These are phyloP conservation scores for Dactylellina drechsleri DNA, from an alignment of 2,329 filamentous ascomycete genomes.

Conservation along the genomic window DNA sequence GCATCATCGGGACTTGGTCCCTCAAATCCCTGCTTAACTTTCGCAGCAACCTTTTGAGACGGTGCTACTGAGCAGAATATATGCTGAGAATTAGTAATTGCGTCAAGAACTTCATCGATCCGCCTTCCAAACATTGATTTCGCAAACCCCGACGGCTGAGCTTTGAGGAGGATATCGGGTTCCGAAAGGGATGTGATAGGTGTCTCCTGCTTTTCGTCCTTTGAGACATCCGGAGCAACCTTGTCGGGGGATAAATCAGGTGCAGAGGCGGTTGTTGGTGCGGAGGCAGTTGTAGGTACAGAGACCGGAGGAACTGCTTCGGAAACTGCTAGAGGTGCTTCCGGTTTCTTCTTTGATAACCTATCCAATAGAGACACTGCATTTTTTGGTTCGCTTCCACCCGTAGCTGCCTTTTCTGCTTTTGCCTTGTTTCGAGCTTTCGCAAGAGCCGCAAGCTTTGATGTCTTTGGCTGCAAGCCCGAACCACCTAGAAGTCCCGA, in stretches of 20 bases:
- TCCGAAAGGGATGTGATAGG: slow-evolving; percentile 13
- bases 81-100: slow-evolving; percentile 24
- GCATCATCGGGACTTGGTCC: slow-evolving; percentile 91
- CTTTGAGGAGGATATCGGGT: slow-evolving; percentile 33
- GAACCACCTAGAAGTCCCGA: slow-evolving; percentile 80
- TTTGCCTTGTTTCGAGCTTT: slow-evolving; percentile 83
- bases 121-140: slow-evolving; percentile 63
- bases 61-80: slow-evolving; percentile 61
- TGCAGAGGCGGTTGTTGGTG: neutral
- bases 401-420: slow-evolving; percentile 63
- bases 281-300: neutral
- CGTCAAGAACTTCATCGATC: slow-evolving; percentile 41
- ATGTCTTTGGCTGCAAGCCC: slow-evolving; percentile 73
- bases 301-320: neutral
- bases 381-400: slow-evolving; percentile 51
- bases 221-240: neutral
- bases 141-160: slow-evolving; percentile 62
- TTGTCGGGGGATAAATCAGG: slow-evolving; percentile 6
- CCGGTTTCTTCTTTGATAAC: slow-evolving; percentile 55
- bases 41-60: slow-evolving; percentile 61
- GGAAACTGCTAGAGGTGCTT: neutral
- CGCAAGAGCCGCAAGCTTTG: slow-evolving; percentile 89
- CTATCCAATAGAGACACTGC: slow-evolving; percentile 58
- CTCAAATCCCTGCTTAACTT: slow-evolving; percentile 74
- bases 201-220: slow-evolving; percentile 19